Evolutionary conservation across 805 yeast genomes (phyloP), one percentile per base, ranked within the genome.

Genomic region (Groenewaldozyma tartarivorans): DNA sequence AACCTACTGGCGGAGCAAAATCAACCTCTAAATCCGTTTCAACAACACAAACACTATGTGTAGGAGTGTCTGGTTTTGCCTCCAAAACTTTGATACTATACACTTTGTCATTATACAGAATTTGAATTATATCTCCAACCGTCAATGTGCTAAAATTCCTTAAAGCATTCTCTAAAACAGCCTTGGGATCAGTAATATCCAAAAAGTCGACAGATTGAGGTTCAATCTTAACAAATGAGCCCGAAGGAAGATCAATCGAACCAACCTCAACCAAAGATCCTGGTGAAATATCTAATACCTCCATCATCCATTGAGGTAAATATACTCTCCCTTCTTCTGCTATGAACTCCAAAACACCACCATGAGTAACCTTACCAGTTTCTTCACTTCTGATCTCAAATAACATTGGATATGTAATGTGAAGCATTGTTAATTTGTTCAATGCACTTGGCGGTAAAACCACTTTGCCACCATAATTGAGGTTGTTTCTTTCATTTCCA

Each of bases 1-100:
- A 92, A 0, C 99, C 99, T 4, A 90, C 95, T 0, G 99, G 99
- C 2, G 98, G 95, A 1, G 96, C 97, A 66, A 92, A 92, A 57
- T 92, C 99, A 0, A 96, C 94, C 44, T 85, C 95, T 46, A 92
- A 69, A 64, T 92, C 98, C 0, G 98, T 92, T 58, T 92, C 99
- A 20, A 92, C 85, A 4, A 92, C 96, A 68, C 96, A 90, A 11
- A 90, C 80, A 44, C 95, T 83, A 26, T 72, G 64, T 5, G 67
- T 63, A 4, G 60, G 51, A 1, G 76, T 69, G 39, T 80, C 83
- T 0, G 97, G 97, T 53, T 84, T 84, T 20, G 77, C 84, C 53
- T 92, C 96, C 35, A 90, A 64, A 16, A 92, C 88, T 56, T 79
- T 82, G 46, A 92, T 86, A 19, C 79, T 80, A 56, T 75, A 92